Percentiles rank a stretch among this genome's conserved stretches.
These are phyloP conservation scores for Pisolithus marmoratus DNA, from an alignment of 768 basidiomycete genomes.

Conservation along the genomic window DNA sequence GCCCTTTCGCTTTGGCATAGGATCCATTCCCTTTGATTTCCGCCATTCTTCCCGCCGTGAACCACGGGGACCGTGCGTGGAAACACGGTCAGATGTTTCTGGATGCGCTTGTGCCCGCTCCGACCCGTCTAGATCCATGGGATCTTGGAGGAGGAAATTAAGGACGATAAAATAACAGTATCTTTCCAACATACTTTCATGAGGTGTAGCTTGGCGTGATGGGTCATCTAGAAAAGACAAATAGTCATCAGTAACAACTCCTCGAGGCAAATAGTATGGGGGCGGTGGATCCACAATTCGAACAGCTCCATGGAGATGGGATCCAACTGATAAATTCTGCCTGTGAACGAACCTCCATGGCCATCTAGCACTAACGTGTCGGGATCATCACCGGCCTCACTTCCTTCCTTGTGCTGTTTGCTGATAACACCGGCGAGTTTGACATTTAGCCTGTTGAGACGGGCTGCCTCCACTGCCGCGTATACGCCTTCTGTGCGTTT, in stretches of 20 bases:
- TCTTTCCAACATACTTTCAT: slow-evolving; percentile 18
- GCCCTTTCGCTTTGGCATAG: slow-evolving; percentile 43
- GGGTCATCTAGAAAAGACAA: slow-evolving; percentile 13
- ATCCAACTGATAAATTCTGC: slow-evolving; percentile 4
- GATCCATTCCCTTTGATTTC: slow-evolving; percentile 65
- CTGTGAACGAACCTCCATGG: slow-evolving; percentile 53
- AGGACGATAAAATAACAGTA: not conserved
- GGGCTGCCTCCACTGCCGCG: slow-evolving; percentile 72
- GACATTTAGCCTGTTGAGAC: slow-evolving; percentile 62
- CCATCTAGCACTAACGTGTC: slow-evolving; percentile 21
- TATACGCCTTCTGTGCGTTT: slow-evolving; percentile 74
- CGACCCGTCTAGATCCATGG: slow-evolving; percentile 49
- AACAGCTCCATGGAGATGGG: not conserved
- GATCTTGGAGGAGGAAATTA: slow-evolving; percentile 26
- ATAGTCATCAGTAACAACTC: slow-evolving; percentile 11
- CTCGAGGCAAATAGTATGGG: not conserved
- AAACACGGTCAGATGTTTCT: slow-evolving; percentile 40
- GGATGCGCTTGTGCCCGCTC: slow-evolving; percentile 13
- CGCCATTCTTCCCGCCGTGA: slow-evolving; percentile 82
- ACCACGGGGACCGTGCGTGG: slow-evolving; percentile 76
- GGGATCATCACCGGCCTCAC: slow-evolving; percentile 28
- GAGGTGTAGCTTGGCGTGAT: slow-evolving; percentile 5
- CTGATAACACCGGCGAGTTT: slow-evolving; percentile 52
- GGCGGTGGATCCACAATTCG: not conserved
- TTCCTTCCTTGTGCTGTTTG: slow-evolving; percentile 26